Evolutionary conservation across 192 early-diverging fungal genomes (phyloP).

Genomic region (Umbelopsis sp.): DNA sequence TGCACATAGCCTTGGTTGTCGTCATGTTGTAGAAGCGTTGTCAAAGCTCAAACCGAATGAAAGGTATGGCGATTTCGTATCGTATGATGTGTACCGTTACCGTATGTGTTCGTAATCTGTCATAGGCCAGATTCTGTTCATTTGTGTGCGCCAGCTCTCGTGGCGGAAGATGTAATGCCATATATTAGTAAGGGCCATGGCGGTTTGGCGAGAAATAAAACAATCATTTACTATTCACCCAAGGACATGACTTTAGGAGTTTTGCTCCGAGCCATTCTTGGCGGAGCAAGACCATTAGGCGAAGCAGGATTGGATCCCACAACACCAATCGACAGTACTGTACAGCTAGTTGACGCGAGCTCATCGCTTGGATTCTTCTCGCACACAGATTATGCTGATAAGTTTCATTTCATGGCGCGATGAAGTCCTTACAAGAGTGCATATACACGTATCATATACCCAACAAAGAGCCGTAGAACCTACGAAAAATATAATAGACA

Average conservation of each 20-base stretch:
- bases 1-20: constrained; percentile 40
- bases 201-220: constrained; percentile 28
- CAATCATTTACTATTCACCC: constrained; percentile 34
- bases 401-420: constrained; percentile 34
- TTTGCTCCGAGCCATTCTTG: constrained; percentile 27
- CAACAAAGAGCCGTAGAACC: no score
- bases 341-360: constrained; percentile 25
- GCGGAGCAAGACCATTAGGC: constrained; percentile 29
- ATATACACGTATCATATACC: no score
- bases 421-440: neutral
- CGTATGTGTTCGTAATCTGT: no score
- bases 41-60: constrained; percentile 22
- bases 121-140: constrained; percentile 38
- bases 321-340: neutral
- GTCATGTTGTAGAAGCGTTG: constrained; percentile 42
- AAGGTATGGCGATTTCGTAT: constrained; percentile 16
- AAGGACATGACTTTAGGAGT: constrained; percentile 40
- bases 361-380: constrained; percentile 35
- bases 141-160: constrained; percentile 41
- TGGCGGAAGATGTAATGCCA: constrained; percentile 25
- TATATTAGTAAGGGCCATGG: constrained; percentile 4
- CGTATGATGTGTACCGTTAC: no score
- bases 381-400: constrained; percentile 39
- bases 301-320: constrained; percentile 28
- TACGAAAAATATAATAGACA: no score